These are phyloP conservation scores for Trichoderma harzianum DNA, from an alignment of 2,329 filamentous ascomycete genomes.

Conservation along the genomic window DNA sequence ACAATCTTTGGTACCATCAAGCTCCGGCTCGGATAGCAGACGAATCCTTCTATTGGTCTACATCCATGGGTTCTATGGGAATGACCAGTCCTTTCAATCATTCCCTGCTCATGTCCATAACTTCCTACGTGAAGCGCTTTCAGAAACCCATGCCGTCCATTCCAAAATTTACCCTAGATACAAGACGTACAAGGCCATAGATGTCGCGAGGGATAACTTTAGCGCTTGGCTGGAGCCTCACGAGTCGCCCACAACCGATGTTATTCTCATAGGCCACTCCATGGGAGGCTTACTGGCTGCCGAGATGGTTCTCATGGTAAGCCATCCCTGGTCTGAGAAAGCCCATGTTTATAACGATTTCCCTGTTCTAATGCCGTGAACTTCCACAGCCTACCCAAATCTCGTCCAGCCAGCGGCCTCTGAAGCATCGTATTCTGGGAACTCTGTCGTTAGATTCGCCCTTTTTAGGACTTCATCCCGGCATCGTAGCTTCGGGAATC, in stretches of 20 bases:
- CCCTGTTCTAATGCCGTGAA: neutral
- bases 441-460: conserved; percentile 82
- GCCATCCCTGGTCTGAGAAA: conserved; percentile 14
- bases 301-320: conserved; percentile 68
- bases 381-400: conserved; percentile 32
- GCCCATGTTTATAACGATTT: neutral
- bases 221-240: conserved; percentile 79
- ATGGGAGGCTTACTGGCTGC: conserved; percentile 84
- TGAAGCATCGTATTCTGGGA: conserved; percentile 75
- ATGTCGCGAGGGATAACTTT: conserved; percentile 76
- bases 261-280: conserved; percentile 81
- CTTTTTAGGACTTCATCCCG: conserved; percentile 83
- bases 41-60: conserved; percentile 72
- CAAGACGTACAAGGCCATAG: conserved; percentile 68
- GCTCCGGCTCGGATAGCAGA: conserved; percentile 30
- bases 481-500: conserved; percentile 78
- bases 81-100: conserved; percentile 79
- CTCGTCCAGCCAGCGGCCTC: conserved; percentile 38
- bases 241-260: conserved; percentile 69
- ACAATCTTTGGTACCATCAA: conserved; percentile 39
- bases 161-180: conserved; percentile 83
- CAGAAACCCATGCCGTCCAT: conserved; percentile 74
- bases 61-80: conserved; percentile 88
- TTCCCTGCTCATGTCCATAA: conserved; percentile 87
- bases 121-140: conserved; percentile 62